Evolutionary conservation across 2,329 filamentous ascomycete species (phyloP), one percentile per base, ranked within the genome.

Genomic region (Colletotrichum navitas): DNA sequence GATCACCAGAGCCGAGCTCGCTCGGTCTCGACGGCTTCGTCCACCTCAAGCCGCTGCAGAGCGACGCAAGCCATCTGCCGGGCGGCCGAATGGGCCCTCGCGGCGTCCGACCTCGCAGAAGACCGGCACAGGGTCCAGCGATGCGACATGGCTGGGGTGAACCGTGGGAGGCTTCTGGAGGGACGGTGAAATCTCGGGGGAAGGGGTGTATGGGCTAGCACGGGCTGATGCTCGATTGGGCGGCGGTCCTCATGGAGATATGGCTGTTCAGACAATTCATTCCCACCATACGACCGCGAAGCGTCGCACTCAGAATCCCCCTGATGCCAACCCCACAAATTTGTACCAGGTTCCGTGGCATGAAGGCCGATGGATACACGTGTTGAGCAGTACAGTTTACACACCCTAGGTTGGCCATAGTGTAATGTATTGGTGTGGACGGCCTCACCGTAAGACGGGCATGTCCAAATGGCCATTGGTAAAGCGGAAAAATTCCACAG

Each of bases 401-500:
- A 59, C 65, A 34, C 45, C 43, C 10, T 32, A 45, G 59, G 45
- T 63, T 59, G 52, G 52, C 18, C 41, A 12, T 60, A 63, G 51
- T 26, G 51, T 43, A 41, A 11, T 26, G 32, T 43, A 18, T 26
- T 24, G 16, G 52, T 63, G 59, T 41, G 36, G 60, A 64, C 59
- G 68, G 52, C 52, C 59, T 71, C 60, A 61, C 65, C 69, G 54
- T 64, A 29, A 68, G 68, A 71, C 68, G 59, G 68, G 24, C 65
- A 63, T 62, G 36, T 36, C 56, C 41, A 29, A 51, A 41, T 54
- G 63, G 47, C 66, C 29, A 49, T 61, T n/a, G 39, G 54, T 32
- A 52, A 58, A 58, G 60, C 66, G 52, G 43, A 68, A 68, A 24
- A 58, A 39, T 63, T 45, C 36, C 52, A 64, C 52, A 34, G 26